Conservation (phyloP, 345 rosid species). For the Populus nigra region DNA sequence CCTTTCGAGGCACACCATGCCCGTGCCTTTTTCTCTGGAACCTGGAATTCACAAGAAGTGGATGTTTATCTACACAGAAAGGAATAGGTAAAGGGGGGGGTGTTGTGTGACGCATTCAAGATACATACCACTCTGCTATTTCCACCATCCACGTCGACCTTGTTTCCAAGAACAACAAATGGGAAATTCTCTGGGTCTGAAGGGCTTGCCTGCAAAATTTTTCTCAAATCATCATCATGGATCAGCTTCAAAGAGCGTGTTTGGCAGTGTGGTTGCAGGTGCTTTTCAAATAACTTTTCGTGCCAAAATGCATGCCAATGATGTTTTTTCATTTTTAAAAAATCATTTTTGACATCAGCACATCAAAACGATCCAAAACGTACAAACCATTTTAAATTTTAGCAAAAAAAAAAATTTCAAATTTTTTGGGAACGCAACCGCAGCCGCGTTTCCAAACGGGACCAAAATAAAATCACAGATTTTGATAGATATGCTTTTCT, state of each 20-base stretch:
- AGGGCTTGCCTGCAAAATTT: constrained; percentile 33
- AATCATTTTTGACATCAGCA: no score
- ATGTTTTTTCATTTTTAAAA: no score
- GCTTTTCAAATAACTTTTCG: no score
- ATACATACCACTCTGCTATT: constrained; percentile 36
- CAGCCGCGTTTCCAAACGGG: no score
- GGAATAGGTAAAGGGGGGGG: neutral
- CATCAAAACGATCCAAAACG: no score
- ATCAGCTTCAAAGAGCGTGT: neutral
- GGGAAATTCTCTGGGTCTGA: constrained; percentile 42
- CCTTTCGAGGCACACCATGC: constrained; percentile 99
- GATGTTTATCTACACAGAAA: neutral
- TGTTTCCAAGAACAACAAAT: constrained; percentile 40
- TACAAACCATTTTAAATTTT: no score
- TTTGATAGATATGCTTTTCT: neutral
- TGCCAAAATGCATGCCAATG: no score
- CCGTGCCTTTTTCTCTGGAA: constrained; percentile 89
- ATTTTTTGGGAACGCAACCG: no score
- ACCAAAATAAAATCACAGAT: neutral
- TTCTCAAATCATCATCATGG: neutral
- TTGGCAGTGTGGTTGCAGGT: no score
- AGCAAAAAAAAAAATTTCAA: no score
- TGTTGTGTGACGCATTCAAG: neutral
- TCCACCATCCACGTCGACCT: constrained; percentile 37
- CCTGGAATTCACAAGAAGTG: constrained; percentile 37